phyloP scores from a whole-genome alignment of 805 yeast species.

The Ogataea thermomethanolica region DNA sequence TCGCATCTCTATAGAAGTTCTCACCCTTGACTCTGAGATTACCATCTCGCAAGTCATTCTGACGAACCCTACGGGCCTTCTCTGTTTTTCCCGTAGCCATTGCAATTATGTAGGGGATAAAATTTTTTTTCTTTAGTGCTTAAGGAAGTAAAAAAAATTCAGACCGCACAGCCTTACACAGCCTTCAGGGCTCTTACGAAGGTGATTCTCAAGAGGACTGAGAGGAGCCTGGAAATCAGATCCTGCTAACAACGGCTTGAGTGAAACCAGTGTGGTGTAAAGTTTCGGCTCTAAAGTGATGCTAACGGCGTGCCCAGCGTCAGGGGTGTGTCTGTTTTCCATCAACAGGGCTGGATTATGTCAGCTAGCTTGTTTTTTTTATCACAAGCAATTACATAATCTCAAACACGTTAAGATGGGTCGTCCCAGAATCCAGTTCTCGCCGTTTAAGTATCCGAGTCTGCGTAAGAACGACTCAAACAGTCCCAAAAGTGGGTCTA shows the following conservation, averaged over 20 bases:
- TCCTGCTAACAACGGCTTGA: no score
- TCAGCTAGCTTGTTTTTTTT: background rate
- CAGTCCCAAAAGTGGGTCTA: background rate
- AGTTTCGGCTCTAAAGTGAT: no score
- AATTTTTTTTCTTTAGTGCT: constrained; percentile 1
- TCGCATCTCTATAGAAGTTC: constrained; percentile 92
- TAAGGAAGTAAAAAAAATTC: background rate
- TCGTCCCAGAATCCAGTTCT: constrained; percentile 22
- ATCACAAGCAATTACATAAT: constrained; percentile 4
- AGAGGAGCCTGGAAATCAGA: no score
- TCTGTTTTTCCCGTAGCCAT: constrained; percentile 97
- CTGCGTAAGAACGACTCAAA: constrained; percentile 3
- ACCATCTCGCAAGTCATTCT: constrained; percentile 80
- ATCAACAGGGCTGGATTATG: no score
- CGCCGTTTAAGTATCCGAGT: constrained; percentile 20
- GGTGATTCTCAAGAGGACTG: no score
- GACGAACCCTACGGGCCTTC: constrained; percentile 78
- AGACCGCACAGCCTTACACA: no score
- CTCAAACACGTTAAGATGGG: constrained; percentile 13
- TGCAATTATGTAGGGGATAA: constrained; percentile 3
- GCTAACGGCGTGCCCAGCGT: no score
- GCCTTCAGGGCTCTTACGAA: no score
- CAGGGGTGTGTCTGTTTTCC: no score
- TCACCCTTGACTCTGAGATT: constrained; percentile 94
- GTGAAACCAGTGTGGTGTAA: no score